Evolutionary conservation across 176 grass and related monocot genomes (phyloP).

Genomic region (Eremochloa ophiuroides): DNA sequence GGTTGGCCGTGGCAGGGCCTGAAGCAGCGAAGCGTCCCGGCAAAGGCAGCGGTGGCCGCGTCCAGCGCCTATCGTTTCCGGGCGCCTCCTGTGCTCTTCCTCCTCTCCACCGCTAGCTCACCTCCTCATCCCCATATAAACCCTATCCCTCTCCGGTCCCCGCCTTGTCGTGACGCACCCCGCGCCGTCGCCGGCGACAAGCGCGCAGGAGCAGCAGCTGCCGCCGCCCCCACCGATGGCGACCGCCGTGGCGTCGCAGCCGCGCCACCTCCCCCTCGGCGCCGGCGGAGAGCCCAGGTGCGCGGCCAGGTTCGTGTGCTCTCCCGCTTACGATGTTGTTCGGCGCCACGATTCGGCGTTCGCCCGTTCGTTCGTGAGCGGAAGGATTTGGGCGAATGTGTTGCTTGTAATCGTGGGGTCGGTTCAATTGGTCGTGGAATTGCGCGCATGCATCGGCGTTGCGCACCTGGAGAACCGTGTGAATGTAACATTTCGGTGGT

Average conservation of each 20-base stretch:
- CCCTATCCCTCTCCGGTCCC: conserved; percentile 38
- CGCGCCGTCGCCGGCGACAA: conserved; percentile 4
- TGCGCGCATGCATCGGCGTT: not conserved
- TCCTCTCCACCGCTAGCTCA: conserved; percentile 34
- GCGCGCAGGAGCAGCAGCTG: not conserved
- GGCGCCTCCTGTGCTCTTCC: not conserved
- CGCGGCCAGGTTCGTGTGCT: conserved; percentile 24
- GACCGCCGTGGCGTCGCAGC: conserved; percentile 47
- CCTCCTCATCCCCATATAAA: conserved; percentile 32
- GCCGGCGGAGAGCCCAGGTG: conserved; percentile 39
- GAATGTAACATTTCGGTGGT: conserved; percentile 17
- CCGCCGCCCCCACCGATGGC: conserved; percentile 15
- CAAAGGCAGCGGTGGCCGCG: conserved; percentile 42
- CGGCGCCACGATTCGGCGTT: not conserved
- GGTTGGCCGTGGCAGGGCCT: conserved; percentile 8
- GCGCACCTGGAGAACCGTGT: not conserved
- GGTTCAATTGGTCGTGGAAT: not conserved
- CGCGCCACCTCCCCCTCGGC: conserved; percentile 31
- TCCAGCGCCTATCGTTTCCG: conserved; percentile 43
- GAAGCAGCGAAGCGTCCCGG: conserved; percentile 2
- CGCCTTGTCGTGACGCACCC: not conserved
- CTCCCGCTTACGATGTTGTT: not conserved
- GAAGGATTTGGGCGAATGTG: not conserved
- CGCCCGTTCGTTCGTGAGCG: not conserved
- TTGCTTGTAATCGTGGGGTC: not conserved